A percentile compares a stretch with the other conserved stretches of the same genome.
These are phyloP conservation scores for Phytophthora idaei DNA, from an alignment of 352 stramenopile genomes.

Conservation along the genomic window DNA sequence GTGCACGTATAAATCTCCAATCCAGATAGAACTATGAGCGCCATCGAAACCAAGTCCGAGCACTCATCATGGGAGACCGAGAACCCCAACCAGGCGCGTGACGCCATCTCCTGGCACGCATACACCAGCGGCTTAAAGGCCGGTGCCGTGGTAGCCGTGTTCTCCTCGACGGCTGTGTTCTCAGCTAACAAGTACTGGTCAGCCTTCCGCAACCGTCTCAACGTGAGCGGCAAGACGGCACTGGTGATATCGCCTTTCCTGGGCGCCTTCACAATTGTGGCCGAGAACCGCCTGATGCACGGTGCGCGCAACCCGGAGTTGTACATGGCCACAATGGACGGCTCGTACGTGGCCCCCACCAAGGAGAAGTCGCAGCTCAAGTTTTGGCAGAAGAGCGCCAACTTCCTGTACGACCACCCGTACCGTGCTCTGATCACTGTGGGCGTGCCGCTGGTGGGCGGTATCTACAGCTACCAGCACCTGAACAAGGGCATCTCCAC, in stretches of 20 bases:
- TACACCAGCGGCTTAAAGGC: slow-evolving; percentile 63
- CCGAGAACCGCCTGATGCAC: slow-evolving; percentile 64
- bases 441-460: slow-evolving; percentile 65
- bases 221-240: slow-evolving; percentile 75
- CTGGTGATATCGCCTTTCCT: slow-evolving; percentile 69
- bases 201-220: slow-evolving; percentile 73
- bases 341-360: slow-evolving; percentile 47
- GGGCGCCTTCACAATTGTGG: slow-evolving; percentile 67
- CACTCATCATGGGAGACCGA: slow-evolving; percentile 38
- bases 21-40: slow-evolving; percentile 20
- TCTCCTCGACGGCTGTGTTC: slow-evolving; percentile 40
- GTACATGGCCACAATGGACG: slow-evolving; percentile 68
- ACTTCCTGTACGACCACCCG: slow-evolving; percentile 85
- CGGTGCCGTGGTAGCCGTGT: slow-evolving; percentile 36
- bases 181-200: slow-evolving; percentile 65
- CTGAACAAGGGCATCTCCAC: slow-evolving; percentile 70
- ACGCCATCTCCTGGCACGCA: slow-evolving; percentile 77
- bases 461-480: slow-evolving; percentile 76
- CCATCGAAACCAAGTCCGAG: slow-evolving; percentile 19
- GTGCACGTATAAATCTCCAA: background rate
- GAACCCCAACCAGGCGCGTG: slow-evolving; percentile 58
- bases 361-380: slow-evolving; percentile 48
- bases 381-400: slow-evolving; percentile 65
- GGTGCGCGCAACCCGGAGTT: slow-evolving; percentile 74
- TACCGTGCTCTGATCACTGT: slow-evolving; percentile 63